Evolutionary conservation across 352 stramenopile species (phyloP).

Genomic region (Pythium guiyangense): DNA sequence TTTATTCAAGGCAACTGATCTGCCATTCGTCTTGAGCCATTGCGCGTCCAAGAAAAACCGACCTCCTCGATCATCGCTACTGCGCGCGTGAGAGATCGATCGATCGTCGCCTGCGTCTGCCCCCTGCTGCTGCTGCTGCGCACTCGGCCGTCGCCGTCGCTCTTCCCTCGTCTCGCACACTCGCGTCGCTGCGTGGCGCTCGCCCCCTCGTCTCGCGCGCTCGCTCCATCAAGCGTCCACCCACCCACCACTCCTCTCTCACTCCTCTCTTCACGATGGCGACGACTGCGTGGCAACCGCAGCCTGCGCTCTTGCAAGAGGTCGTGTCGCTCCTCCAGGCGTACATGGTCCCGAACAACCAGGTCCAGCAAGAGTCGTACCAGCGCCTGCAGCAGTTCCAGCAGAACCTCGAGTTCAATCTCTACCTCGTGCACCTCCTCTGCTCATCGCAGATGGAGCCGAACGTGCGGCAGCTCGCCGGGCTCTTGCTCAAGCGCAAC

Average conservation of each 20-base stretch:
- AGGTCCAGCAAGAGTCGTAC: constrained; percentile 80
- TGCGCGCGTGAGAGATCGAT: too few species aligned
- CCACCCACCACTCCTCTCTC: background rate
- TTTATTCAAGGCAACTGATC: too few species aligned
- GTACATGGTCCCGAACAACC: constrained; percentile 83
- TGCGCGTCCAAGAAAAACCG: too few species aligned
- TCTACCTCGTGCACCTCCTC: constrained; percentile 85
- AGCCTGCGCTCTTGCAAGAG: constrained; percentile 66
- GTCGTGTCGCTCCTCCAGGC: constrained; percentile 75
- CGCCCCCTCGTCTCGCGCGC: background rate
- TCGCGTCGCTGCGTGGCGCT: background rate
- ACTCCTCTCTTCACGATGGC: constrained; percentile 18
- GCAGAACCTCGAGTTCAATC: constrained; percentile 87
- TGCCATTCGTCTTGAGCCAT: too few species aligned
- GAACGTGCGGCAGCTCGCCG: constrained; percentile 73
- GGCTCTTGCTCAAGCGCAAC: constrained; percentile 83
- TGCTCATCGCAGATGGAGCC: constrained; percentile 51
- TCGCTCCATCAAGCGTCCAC: background rate
- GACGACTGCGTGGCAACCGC: constrained; percentile 65
- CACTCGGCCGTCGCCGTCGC: background rate
- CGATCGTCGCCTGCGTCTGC: too few species aligned
- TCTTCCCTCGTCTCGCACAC: too few species aligned
- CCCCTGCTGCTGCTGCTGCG: background rate
- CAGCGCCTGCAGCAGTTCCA: constrained; percentile 83
- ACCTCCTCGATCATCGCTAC: too few species aligned